Percentiles rank a stretch among this genome's conserved stretches.
Evolutionary conservation across 225 moss, liverwort and hornwort genomes (phyloP).

Genomic region (Asterella californica): DNA sequence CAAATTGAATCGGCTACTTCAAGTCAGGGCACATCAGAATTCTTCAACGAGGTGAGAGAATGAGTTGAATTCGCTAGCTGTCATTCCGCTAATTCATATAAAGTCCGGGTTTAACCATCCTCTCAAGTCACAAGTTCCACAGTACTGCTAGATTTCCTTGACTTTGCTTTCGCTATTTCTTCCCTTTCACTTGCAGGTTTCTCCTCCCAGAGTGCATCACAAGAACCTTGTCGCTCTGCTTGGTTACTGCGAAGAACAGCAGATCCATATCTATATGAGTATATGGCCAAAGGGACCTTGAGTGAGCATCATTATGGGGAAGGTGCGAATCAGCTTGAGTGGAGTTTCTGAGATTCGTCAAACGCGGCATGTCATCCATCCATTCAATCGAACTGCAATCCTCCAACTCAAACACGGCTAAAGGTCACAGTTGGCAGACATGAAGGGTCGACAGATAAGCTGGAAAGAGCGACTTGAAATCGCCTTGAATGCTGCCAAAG

Average conservation of each 20-base stretch:
- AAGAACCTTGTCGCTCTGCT: neutral
- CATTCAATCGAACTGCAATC: neutral
- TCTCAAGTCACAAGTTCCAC: neutral
- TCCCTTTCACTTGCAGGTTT: neutral
- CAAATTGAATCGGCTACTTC: constrained; percentile 29
- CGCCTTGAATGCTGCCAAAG: neutral
- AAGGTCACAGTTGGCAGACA: neutral
- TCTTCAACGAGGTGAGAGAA: constrained; percentile 25
- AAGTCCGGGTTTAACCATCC: too few relatives aligned
- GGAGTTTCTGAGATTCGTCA: neutral
- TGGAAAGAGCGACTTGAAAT: neutral
- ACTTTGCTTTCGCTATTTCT: too few relatives aligned
- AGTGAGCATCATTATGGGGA: neutral
- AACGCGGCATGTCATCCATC: neutral
- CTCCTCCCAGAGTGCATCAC: neutral
- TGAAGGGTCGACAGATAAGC: neutral
- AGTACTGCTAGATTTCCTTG: neutral
- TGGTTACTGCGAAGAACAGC: neutral
- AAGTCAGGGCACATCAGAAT: constrained; percentile 29
- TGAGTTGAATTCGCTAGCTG: too few relatives aligned
- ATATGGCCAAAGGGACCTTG: neutral
- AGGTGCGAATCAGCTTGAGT: neutral
- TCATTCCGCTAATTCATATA: too few relatives aligned
- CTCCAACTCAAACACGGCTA: neutral
- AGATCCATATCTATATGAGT: neutral